Conservation (phyloP, 1,284 basidiomycete species). For the Cryptococcus depauperatus region DNA sequence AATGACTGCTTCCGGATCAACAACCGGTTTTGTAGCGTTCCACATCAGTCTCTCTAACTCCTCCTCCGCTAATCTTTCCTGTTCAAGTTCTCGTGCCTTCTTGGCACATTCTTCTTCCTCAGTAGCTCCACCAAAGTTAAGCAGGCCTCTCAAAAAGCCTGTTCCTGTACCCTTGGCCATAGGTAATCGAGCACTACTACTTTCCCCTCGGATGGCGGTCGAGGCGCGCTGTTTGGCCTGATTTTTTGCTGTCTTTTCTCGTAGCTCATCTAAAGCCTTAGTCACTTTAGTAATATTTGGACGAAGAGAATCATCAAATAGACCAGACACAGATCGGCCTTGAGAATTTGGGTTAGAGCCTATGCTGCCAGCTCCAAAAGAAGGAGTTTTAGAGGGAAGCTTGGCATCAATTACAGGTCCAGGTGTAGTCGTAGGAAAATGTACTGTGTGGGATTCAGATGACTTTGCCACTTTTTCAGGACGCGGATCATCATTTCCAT, state of each 20-base stretch:
- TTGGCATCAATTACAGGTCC: conserved; percentile 10
- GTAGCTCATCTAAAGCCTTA: conserved; percentile 35
- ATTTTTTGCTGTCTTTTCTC: conserved; percentile 31
- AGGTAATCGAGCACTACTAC: conserved; percentile 2
- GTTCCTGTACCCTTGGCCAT: conserved; percentile 21
- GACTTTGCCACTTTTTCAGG: conserved; percentile 32
- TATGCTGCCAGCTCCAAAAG: conserved; percentile 4
- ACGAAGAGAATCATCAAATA: conserved; percentile 8
- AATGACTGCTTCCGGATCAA: conserved; percentile 3
- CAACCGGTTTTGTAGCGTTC: conserved; percentile 8
- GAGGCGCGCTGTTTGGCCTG: conserved; percentile 26
- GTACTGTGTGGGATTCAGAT: neutral
- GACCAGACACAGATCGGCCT: conserved; percentile 4
- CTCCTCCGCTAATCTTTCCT: conserved; percentile 25
- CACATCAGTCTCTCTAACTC: conserved; percentile 27
- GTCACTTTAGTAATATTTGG: conserved; percentile 32
- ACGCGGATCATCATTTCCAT: conserved; percentile 16
- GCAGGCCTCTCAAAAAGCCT: conserved; percentile 36
- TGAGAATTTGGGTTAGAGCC: conserved; percentile 6
- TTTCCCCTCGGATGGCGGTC: conserved; percentile 4
- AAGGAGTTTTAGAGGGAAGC: conserved; percentile 11
- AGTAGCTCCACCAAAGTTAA: conserved; percentile 23
- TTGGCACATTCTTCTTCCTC: conserved; percentile 8
- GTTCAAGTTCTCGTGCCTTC: conserved; percentile 20
- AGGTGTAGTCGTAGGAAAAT: conserved; percentile 9